phyloP scores from a whole-genome alignment of 2,329 filamentous ascomycete genomes.

The Clathrospora elynae region DNA sequence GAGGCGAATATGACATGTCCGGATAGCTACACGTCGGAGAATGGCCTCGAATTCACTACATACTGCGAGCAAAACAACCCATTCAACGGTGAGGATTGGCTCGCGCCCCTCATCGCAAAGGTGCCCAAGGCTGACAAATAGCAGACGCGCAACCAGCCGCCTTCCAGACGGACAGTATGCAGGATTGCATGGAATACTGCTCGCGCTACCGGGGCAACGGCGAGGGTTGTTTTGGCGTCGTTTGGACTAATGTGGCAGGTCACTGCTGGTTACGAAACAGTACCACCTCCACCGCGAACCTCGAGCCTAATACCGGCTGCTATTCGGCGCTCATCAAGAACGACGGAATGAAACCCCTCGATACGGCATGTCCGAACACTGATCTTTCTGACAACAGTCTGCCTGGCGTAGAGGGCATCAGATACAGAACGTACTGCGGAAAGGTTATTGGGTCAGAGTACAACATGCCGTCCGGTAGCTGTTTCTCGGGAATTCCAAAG shows the following conservation, averaged over 20 bases:
- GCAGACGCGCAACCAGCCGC: constrained; percentile 24
- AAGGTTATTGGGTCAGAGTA: constrained; percentile 29
- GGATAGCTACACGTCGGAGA: constrained; percentile 29
- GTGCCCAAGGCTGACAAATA: constrained; percentile 6
- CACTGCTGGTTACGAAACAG: constrained; percentile 40
- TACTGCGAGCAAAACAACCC: constrained; percentile 40
- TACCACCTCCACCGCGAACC: constrained; percentile 18
- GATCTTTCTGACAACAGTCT: constrained; percentile 32
- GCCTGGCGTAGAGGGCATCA: constrained; percentile 25
- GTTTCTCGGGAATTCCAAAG: constrained; percentile 28
- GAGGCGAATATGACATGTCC: constrained; percentile 21
- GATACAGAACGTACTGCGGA: constrained; percentile 38
- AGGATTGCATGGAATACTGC: constrained; percentile 41
- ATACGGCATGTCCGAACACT: constrained; percentile 29
- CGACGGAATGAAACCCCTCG: constrained; percentile 23
- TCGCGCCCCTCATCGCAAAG: neutral
- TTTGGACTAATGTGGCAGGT: constrained; percentile 25
- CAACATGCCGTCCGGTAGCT: too few species aligned
- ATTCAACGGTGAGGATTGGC: constrained; percentile 27
- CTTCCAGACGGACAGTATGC: constrained; percentile 24
- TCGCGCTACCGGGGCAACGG: constrained; percentile 38
- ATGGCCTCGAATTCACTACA: constrained; percentile 40
- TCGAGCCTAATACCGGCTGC: constrained; percentile 20
- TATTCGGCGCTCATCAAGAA: constrained; percentile 30
- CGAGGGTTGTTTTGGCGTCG: constrained; percentile 40